phyloP scores from a whole-genome alignment of 371 early-diverging fungal species.

The Mucor mucedo region DNA sequence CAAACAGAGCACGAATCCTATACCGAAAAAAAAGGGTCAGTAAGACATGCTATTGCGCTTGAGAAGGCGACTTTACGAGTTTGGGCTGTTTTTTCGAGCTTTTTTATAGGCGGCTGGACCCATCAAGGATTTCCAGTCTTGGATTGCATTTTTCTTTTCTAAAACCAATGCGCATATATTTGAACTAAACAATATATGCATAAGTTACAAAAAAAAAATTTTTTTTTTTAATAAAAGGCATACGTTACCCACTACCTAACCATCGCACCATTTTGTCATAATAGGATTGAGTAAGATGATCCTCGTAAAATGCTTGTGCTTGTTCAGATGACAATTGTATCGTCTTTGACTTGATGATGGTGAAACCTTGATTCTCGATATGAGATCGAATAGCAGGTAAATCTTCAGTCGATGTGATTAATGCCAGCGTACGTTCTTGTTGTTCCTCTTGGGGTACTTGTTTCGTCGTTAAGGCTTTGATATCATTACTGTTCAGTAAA shows the following conservation, averaged over 20 bases:
- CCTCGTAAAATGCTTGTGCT: constrained; percentile 12
- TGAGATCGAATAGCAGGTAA: constrained; percentile 3
- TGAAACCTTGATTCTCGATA: constrained; percentile 11
- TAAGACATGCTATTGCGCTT: too few relatives aligned
- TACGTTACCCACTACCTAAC: constrained; percentile 6
- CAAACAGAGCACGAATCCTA: constrained; percentile 66
- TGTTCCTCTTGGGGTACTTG: not conserved
- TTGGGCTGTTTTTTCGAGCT: constrained; percentile 65
- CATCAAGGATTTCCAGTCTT: constrained; percentile 71
- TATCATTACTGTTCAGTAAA: not conserved
- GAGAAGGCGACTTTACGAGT: constrained; percentile 24
- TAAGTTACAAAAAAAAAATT: not conserved
- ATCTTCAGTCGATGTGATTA: constrained; percentile 1
- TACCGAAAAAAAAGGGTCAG: constrained; percentile 3
- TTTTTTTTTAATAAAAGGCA: not conserved
- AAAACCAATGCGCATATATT: constrained; percentile 55
- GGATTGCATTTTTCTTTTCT: constrained; percentile 66
- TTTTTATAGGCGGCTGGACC: constrained; percentile 77
- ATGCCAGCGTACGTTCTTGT: constrained; percentile 17
- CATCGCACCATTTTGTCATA: constrained; percentile 9
- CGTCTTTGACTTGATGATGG: not conserved
- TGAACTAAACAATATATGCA: constrained; percentile 9
- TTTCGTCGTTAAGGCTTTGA: not conserved
- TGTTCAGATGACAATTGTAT: constrained; percentile 10
- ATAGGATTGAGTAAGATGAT: not conserved